Evolutionary conservation across 176 grass and related monocot genomes (phyloP).

Genomic region (Dactylis glomerata): DNA sequence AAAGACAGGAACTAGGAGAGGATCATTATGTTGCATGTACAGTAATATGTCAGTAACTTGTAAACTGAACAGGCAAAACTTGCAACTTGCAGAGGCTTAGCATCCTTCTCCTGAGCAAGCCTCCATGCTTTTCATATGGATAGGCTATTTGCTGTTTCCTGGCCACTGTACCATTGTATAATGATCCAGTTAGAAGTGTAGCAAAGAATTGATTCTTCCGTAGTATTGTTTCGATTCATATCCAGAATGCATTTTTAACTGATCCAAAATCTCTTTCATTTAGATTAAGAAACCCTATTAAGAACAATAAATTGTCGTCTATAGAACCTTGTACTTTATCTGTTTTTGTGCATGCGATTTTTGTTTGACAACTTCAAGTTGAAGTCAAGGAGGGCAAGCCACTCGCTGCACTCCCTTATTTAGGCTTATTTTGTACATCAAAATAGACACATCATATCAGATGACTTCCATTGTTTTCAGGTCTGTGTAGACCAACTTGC

Average conservation of each 20-base stretch:
- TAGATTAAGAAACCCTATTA: neutral
- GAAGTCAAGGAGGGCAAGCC: neutral
- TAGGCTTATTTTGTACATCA: neutral
- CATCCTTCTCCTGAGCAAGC: slow-evolving; percentile 37
- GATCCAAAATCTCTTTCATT: neutral
- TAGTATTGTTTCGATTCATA: neutral
- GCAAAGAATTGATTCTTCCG: neutral
- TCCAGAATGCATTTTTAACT: neutral
- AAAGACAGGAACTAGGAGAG: slow-evolving; percentile 21
- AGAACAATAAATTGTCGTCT: neutral
- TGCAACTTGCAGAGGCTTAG: neutral
- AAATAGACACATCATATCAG: neutral
- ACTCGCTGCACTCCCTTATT: neutral
- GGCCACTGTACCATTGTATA: slow-evolving; percentile 14
- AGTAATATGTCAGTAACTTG: slow-evolving; percentile 26
- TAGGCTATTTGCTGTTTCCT: slow-evolving; percentile 41
- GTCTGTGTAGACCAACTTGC: neutral
- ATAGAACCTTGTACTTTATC: neutral
- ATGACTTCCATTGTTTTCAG: neutral
- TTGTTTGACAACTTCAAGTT: neutral
- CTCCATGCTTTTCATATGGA: slow-evolving; percentile 49
- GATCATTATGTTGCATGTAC: slow-evolving; percentile 32
- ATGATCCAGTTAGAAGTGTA: neutral
- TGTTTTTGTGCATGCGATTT: neutral
- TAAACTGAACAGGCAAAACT: slow-evolving; percentile 10